Conservation (phyloP, 2,329 filamentous ascomycete species). For the Fusarium chaquense region DNA sequence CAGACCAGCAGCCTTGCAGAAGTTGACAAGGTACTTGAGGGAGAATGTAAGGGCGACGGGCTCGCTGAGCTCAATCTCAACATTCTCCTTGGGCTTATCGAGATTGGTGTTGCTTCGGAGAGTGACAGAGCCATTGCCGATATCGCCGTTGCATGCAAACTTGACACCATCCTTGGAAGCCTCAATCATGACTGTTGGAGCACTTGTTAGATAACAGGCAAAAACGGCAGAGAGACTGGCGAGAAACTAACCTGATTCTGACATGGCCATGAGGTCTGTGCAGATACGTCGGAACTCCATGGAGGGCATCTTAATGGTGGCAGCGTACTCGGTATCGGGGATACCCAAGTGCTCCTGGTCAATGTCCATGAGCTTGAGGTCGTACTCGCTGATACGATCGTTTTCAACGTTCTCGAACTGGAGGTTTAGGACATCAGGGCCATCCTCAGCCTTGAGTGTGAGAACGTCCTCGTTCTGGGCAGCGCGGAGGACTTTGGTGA, state of each 20-base stretch:
- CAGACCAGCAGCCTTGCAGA: slow-evolving; percentile 95
- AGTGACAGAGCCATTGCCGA: slow-evolving; percentile 93
- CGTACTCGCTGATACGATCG: slow-evolving; percentile 97
- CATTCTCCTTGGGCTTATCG: slow-evolving; percentile 87
- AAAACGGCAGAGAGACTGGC: too few species aligned
- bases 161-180: slow-evolving; percentile 97
- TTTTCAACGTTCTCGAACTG: slow-evolving; percentile 91
- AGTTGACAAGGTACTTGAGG: slow-evolving; percentile 99
- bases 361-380: slow-evolving; percentile 99
- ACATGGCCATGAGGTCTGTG: slow-evolving; percentile 89
- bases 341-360: slow-evolving; percentile 99
- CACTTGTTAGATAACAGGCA: slow-evolving; percentile 5
- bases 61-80: slow-evolving; percentile 91
- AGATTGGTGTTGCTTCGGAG: slow-evolving; percentile 89
- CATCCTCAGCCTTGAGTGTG: slow-evolving; percentile 97
- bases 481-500: slow-evolving; percentile 96
- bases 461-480: slow-evolving; percentile 95
- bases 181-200: slow-evolving; percentile 83
- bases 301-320: slow-evolving; percentile 89
- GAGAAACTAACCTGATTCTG: slow-evolving; percentile 83
- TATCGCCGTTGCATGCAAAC: slow-evolving; percentile 93
- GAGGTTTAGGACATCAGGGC: slow-evolving; percentile 94
- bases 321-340: slow-evolving; percentile 97
- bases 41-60: slow-evolving; percentile 96
- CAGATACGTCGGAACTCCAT: slow-evolving; percentile 95